Evolutionary conservation across 2,329 filamentous ascomycete genomes (phyloP), one percentile per base, ranked within the genome.

Genomic region (Incumbomyces delicatus): DNA sequence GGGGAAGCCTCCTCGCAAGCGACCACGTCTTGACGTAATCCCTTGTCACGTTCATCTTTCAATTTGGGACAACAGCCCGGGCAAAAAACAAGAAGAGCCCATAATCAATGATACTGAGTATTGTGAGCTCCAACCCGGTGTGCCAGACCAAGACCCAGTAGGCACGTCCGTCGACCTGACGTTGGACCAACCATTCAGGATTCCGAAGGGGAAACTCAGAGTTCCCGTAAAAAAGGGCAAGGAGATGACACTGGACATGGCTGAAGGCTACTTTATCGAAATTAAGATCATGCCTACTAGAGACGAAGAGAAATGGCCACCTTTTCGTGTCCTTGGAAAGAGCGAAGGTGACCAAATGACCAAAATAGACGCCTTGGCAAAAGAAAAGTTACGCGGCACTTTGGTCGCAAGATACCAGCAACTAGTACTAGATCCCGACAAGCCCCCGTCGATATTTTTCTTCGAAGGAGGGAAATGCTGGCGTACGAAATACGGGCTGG

Each of bases 261-360:
- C 40, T 16, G 48, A 57, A 39, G 53, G 53, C 11, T 57, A 58
- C 47, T 57, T 58, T 36, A 48, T 58, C 17, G 57, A 58, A 35
- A 42, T 58, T 45, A 58, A 57, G 36, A 51, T 58, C 37, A 50
- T 56, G 4, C 57, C 57, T 1, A 50, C 46, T 32, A 44, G 36
- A 37, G 18, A 31, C 16, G 49, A 48, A 35, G 41, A 20, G 10
- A 22, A 13, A 8, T 58, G 57, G 57, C 57, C 55, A 17, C 57
- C 57, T 6, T 49, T 58, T 22, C 55, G 54, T 2, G 27, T 57
- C 10, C 39, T 58, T 34, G 51, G 50, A 11, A 57, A 55, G 45
- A 57, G 50, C 37, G 55, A 54, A 18, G 52, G 50, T 27, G 53
- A 46, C 8, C 22, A 56, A 18, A n/a, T 27, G 12, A 34, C 22